phyloP scores from a whole-genome alignment of 1,284 basidiomycete species.

The Ganoderma lingzhi region DNA sequence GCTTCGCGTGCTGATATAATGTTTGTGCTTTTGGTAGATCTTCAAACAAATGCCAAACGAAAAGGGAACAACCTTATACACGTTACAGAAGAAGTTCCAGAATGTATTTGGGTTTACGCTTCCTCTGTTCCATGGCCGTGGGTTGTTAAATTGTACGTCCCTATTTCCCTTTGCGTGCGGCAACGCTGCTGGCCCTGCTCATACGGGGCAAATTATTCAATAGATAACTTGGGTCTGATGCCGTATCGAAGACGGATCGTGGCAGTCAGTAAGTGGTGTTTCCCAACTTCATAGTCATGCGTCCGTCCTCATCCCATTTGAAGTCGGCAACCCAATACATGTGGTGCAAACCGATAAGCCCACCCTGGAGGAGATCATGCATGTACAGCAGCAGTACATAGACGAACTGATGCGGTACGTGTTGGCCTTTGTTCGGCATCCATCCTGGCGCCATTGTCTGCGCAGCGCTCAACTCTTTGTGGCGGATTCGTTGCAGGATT shows the following conservation, averaged over 20 bases:
- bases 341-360: conserved; percentile 85
- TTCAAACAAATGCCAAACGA: conserved; percentile 97
- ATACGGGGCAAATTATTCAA: neutral
- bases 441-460: neutral
- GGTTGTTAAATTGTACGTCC: conserved; percentile 86
- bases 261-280: conserved; percentile 80
- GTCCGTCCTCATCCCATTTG: neutral
- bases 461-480: neutral
- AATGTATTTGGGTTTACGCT: conserved; percentile 94
- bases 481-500: conserved; percentile 61
- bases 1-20: neutral
- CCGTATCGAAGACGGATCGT: conserved; percentile 96
- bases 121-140: conserved; percentile 94
- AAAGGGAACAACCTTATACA: conserved; percentile 89
- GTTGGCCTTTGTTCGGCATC: neutral
- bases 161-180: neutral
- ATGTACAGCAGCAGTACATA: conserved; percentile 89
- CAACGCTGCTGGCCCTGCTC: neutral
- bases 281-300: neutral
- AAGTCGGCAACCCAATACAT: conserved; percentile 90
- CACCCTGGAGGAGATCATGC: conserved; percentile 80
- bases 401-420: conserved; percentile 87
- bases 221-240: conserved; percentile 91
- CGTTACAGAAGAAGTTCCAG: conserved; percentile 91
- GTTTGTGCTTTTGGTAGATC: conserved; percentile 60